Evolutionary conservation across 176 grass and related monocot genomes (phyloP).

Genomic region (maize (Zea mays)): Zm-B73-REFERENCE-NAM-5.0 NC_050096.1:159870001-159870500

Average conservation of each 20-base stretch:
- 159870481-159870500: slow-evolving; percentile 60
- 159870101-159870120: slow-evolving; percentile 73
- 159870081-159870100: slow-evolving; percentile 64
- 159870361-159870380: slow-evolving; percentile 52
- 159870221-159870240: neutral
- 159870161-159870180: too few relatives aligned
- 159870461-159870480: slow-evolving; percentile 46
- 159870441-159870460: neutral
- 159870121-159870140: slow-evolving; percentile 74
- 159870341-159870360: slow-evolving; percentile 51
- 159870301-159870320: slow-evolving; percentile 73
- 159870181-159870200: neutral
- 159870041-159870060: slow-evolving; percentile 46
- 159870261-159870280: slow-evolving; percentile 61
- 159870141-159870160: neutral
- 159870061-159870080: slow-evolving; percentile 68
- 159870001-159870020: slow-evolving; percentile 63
- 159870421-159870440: neutral
- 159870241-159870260: slow-evolving; percentile 68
- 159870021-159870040: slow-evolving; percentile 59
- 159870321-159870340: slow-evolving; percentile 79
- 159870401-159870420: neutral
- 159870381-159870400: slow-evolving; percentile 49
- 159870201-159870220: neutral
- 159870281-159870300: slow-evolving; percentile 64